Conservation (phyloP, 106 monocot species). For the Acanthochlamys bracteata region DNA sequence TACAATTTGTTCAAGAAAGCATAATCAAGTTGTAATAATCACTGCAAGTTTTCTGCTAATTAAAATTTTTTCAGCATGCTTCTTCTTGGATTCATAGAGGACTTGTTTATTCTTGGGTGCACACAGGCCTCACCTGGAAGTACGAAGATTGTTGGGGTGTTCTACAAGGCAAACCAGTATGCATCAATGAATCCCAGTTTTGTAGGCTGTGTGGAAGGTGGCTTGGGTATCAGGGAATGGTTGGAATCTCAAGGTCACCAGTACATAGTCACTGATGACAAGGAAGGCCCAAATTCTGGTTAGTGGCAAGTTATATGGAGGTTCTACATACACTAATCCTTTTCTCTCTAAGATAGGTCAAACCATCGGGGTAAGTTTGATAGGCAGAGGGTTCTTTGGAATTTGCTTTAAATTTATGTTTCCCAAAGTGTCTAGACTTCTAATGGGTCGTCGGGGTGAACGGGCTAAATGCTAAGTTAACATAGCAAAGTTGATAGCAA, state of each 20-base stretch:
- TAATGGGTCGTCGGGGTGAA: no score
- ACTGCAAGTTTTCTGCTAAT: neutral
- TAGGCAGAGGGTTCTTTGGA: no score
- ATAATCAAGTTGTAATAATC: neutral
- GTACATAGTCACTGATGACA: conserved; percentile 94
- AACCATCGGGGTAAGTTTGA: no score
- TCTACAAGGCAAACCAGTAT: conserved; percentile 89
- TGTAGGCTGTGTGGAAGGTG: conserved; percentile 67
- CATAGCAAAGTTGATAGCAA: no score
- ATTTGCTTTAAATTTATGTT: no score
- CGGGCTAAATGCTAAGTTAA: no score
- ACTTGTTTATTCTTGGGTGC: neutral
- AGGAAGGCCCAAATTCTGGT: conserved; percentile 89
- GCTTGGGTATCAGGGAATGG: conserved; percentile 79
- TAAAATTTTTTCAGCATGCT: neutral
- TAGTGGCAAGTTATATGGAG: conserved; percentile 2
- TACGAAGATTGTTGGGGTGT: conserved; percentile 96
- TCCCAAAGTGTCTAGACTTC: no score
- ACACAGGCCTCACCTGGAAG: conserved; percentile 68
- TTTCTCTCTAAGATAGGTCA: no score
- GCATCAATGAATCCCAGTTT: conserved; percentile 82
- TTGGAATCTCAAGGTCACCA: conserved; percentile 85
- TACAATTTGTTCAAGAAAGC: no score
- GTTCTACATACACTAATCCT: no score
- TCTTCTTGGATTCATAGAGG: neutral